These are phyloP conservation scores for Rhodomyrtus psidioides DNA, from an alignment of 441 rosid species.

Conservation along the genomic window DNA sequence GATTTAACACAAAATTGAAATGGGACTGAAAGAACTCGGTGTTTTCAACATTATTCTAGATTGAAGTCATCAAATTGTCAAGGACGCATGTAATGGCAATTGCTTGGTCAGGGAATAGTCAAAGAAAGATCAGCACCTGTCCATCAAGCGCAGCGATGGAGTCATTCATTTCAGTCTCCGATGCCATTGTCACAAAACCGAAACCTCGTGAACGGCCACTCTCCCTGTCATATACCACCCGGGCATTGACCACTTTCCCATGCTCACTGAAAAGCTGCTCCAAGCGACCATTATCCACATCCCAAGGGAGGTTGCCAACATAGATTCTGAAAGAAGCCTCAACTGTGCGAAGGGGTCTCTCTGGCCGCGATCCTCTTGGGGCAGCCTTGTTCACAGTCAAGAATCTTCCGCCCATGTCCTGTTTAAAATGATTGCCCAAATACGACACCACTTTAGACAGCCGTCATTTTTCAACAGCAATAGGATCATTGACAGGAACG, in stretches of 20 bases:
- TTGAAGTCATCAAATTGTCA: not conserved
- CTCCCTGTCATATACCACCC: constrained; percentile 55
- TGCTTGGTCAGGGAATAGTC: not conserved
- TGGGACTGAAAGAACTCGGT: not conserved
- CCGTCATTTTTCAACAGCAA: not conserved
- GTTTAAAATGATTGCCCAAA: constrained; percentile 1
- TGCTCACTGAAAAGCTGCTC: constrained; percentile 65
- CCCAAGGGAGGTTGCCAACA: constrained; percentile 68
- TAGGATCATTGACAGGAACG: not conserved
- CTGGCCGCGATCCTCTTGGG: constrained; percentile 51
- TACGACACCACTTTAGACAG: not conserved
- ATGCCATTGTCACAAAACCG: constrained; percentile 63
- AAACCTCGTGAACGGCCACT: constrained; percentile 71
- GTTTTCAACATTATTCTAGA: not conserved
- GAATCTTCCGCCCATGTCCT: constrained; percentile 53
- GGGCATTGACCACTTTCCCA: constrained; percentile 54
- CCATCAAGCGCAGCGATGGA: constrained; percentile 79
- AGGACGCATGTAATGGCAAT: not conserved
- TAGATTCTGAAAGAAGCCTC: constrained; percentile 33
- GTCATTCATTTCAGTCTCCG: constrained; percentile 58
- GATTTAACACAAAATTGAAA: not conserved
- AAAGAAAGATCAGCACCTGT: constrained; percentile 27
- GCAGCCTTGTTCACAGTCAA: constrained; percentile 66
- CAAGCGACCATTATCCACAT: constrained; percentile 41
- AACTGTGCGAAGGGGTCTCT: constrained; percentile 32